Percentiles rank a stretch among this genome's conserved stretches.
Evolutionary conservation across 1,284 basidiomycete species (phyloP).

Genomic region (Ceratobasidium sp.): DNA sequence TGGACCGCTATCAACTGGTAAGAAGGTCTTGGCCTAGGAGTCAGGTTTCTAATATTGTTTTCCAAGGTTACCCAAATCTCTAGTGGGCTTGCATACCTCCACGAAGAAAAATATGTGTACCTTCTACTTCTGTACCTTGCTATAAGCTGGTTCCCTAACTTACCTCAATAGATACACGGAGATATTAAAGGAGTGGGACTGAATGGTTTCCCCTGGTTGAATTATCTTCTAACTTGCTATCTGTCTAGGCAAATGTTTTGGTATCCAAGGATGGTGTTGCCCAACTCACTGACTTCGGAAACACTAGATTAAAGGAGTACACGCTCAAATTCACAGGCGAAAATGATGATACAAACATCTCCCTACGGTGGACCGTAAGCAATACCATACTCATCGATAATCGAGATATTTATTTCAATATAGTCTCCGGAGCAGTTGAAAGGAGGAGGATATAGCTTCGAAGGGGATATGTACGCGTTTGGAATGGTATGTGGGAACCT

Average conservation of each 20-base stretch:
- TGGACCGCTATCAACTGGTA: conserved; percentile 7
- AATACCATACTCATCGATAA: background rate
- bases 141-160: background rate
- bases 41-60: background rate
- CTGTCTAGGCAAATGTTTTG: background rate
- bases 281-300: conserved; percentile 10
- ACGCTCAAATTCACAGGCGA: conserved; percentile 14
- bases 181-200: conserved; percentile 14
- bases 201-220: background rate
- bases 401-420: background rate
- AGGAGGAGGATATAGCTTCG: background rate
- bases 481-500: background rate
- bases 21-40: background rate
- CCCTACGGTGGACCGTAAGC: conserved; percentile 16
- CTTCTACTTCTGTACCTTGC: background rate
- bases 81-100: background rate
- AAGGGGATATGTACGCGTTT: background rate
- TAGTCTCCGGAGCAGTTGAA: background rate
- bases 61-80: background rate
- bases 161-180: conserved; percentile 14
- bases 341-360: background rate
- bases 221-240: background rate
- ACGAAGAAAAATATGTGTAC: background rate
- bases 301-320: background rate
- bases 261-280: background rate